Conservation (phyloP, 2,329 filamentous ascomycete genomes). For the Bisporella sp. region DNA sequence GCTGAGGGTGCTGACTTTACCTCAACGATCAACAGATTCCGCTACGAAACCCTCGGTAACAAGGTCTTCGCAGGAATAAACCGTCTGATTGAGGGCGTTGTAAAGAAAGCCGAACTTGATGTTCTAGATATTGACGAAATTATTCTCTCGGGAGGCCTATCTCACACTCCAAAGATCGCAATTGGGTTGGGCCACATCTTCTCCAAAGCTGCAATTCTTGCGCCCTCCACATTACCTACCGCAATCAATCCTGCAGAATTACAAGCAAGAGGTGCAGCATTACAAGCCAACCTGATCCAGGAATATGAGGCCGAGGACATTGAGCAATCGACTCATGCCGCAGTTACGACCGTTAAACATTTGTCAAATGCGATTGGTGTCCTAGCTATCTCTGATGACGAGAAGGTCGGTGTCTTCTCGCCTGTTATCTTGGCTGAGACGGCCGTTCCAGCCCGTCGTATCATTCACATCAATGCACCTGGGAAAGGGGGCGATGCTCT, state of each 20-base stretch:
- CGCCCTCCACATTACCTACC: constrained; percentile 68
- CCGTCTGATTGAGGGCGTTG: constrained; percentile 71
- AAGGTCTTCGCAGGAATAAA: constrained; percentile 88
- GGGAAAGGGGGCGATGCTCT: constrained; percentile 82
- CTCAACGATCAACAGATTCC: constrained; percentile 83
- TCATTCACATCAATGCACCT: constrained; percentile 68
- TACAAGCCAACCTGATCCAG: constrained; percentile 89
- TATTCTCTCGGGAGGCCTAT: constrained; percentile 84
- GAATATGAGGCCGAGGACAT: constrained; percentile 94
- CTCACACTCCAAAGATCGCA: constrained; percentile 91
- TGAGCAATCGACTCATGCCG: constrained; percentile 90
- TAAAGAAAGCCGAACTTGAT: constrained; percentile 90
- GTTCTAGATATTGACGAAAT: constrained; percentile 92
- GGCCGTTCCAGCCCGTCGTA: constrained; percentile 80
- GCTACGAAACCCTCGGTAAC: constrained; percentile 82
- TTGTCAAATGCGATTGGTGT: constrained; percentile 84
- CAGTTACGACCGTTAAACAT: constrained; percentile 90
- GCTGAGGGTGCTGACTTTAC: constrained; percentile 86
- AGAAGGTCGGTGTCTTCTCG: constrained; percentile 62
- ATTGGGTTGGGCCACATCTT: constrained; percentile 73
- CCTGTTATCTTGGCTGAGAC: constrained; percentile 82
- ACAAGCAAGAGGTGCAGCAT: constrained; percentile 79
- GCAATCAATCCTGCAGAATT: constrained; percentile 94
- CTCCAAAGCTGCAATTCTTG: constrained; percentile 72
- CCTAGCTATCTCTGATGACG: constrained; percentile 54